Evolutionary conservation across 176 grass and related monocot species (phyloP).

Genomic region (Oryza brachyantha): DNA sequence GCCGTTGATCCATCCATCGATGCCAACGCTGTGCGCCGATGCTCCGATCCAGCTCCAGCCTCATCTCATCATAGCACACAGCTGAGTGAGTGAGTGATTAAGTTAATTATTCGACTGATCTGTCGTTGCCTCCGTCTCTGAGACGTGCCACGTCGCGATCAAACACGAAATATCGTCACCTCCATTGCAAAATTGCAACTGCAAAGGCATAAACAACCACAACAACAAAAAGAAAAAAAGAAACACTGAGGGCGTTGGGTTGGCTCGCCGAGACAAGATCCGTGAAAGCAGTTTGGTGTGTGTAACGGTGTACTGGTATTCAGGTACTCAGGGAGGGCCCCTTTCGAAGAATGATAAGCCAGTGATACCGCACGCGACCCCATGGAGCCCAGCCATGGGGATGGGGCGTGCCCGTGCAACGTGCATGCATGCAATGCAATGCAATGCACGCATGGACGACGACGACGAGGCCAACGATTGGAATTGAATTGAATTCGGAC

Average conservation of each 20-base stretch:
- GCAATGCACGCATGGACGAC: background rate
- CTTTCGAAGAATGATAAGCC: background rate
- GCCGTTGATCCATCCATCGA: background rate
- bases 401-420: background rate
- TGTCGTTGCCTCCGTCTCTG: background rate
- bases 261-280: conserved; percentile 29
- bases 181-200: background rate
- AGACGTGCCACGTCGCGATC: conserved; percentile 23
- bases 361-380: background rate
- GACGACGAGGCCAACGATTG: background rate
- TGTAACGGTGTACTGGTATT: no score
- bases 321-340: background rate
- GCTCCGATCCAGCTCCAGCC: no score
- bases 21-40: background rate
- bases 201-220: no score
- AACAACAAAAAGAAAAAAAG: no score
- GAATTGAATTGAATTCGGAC: background rate
- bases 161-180: no score
- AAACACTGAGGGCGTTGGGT: background rate
- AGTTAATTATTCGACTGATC: background rate
- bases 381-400: no score
- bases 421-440: background rate
- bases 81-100: background rate
- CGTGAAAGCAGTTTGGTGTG: conserved; percentile 26
- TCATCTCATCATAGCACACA: background rate